phyloP scores from a whole-genome alignment of 257 asterid species.

The Lavandula angustifolia region DNA sequence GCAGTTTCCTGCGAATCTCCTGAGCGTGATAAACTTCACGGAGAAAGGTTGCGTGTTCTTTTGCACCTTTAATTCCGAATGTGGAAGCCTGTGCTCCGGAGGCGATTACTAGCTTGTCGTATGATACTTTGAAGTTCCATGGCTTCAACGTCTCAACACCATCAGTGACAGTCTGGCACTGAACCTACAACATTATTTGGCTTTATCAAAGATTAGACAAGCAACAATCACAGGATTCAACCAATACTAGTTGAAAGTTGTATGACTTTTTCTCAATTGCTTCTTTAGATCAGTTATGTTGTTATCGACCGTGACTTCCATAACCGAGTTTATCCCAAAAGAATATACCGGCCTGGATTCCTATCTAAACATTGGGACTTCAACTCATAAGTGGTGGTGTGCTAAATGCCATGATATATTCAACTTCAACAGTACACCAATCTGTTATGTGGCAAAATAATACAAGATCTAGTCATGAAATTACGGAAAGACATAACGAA shows the following conservation, averaged over 20 bases:
- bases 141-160: constrained; percentile 63
- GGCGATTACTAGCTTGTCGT: constrained; percentile 89
- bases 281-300: constrained; percentile 2
- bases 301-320: not conserved
- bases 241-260: not conserved
- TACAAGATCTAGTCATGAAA: not conserved
- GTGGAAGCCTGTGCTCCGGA: constrained; percentile 94
- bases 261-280: constrained; percentile 13
- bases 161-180: constrained; percentile 77
- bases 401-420: not conserved
- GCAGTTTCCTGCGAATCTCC: constrained; percentile 86
- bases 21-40: constrained; percentile 99
- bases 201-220: constrained; percentile 4
- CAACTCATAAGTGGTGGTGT: not conserved
- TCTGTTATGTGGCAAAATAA: constrained; percentile 12
- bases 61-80: constrained; percentile 89
- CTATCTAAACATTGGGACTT: not conserved
- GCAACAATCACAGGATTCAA: not conserved
- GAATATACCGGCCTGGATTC: constrained; percentile 10
- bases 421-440: not conserved
- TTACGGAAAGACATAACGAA: not conserved
- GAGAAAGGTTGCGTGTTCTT: constrained; percentile 78
- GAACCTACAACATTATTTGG: constrained; percentile 46
- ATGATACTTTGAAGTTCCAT: constrained; percentile 70
- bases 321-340: not conserved